These are phyloP conservation scores for Solanum pinnatisectum DNA, from an alignment of 257 asterid species.

Conservation along the genomic window DNA sequence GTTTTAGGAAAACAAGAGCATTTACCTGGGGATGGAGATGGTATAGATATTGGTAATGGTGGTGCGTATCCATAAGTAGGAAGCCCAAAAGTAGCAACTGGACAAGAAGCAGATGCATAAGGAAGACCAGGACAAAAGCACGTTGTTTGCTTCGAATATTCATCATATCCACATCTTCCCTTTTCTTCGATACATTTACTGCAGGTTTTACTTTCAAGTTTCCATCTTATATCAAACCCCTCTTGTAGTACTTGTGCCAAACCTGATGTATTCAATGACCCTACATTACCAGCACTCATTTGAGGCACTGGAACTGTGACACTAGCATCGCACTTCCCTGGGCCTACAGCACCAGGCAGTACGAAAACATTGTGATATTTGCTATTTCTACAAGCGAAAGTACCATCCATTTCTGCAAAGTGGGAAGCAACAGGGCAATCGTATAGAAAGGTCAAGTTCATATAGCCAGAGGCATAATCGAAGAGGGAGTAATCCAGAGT, in stretches of 20 bases:
- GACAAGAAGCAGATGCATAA: conserved; percentile 22
- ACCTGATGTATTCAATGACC: conserved; percentile 3
- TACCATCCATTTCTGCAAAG: conserved; percentile 1
- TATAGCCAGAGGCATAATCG: conserved; percentile 21
- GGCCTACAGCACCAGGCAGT: conserved; percentile 29
- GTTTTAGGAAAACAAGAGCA: conserved; percentile 1
- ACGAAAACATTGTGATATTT: conserved; percentile 14
- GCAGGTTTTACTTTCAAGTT: conserved; percentile 29
- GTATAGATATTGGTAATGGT: not conserved
- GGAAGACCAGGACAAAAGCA: conserved; percentile 57
- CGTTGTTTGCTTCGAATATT: conserved; percentile 13
- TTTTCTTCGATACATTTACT: conserved; percentile 27
- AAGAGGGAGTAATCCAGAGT: conserved; percentile 43
- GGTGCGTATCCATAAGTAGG: conserved; percentile 10
- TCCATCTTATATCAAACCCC: conserved; percentile 57
- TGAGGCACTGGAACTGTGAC: conserved; percentile 36
- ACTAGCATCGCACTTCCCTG: conserved; percentile 35
- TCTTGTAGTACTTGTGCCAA: conserved; percentile 22
- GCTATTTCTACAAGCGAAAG: conserved; percentile 14
- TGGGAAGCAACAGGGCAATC: conserved; percentile 28
- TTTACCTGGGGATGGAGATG: not conserved
- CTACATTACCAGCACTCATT: conserved; percentile 2
- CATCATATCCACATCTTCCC: conserved; percentile 51
- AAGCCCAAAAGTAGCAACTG: not conserved
- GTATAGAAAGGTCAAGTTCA: conserved; percentile 48